phyloP scores from a whole-genome alignment of 305 asterid species.

The Fraxinus latifolia region DNA sequence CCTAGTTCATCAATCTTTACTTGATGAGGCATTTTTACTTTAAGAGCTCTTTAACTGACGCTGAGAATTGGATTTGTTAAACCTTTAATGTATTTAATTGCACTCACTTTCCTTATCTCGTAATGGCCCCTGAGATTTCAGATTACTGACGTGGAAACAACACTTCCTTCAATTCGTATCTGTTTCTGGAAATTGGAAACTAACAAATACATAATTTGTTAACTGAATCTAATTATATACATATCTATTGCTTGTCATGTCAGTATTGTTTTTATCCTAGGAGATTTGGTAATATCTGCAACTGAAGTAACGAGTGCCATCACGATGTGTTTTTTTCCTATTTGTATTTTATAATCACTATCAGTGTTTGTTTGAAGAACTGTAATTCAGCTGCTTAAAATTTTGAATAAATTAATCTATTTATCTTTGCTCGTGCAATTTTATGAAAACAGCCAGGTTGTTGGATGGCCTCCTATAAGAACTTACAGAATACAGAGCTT shows the following conservation, averaged over 20 bases:
- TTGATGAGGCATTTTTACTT: neutral
- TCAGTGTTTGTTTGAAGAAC: neutral
- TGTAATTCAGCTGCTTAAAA: neutral
- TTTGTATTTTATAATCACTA: neutral
- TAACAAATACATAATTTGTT: neutral
- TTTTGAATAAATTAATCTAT: neutral
- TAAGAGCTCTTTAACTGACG: neutral
- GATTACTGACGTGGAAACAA: neutral
- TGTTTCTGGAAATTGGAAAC: neutral
- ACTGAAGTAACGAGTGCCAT: neutral
- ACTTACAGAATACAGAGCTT: constrained; percentile 61
- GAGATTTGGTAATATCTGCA: neutral
- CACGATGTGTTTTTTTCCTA: neutral
- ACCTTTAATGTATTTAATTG: neutral
- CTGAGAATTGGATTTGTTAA: neutral
- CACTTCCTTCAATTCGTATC: neutral
- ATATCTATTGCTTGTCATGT: neutral
- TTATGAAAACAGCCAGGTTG: constrained; percentile 65
- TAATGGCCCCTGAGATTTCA: neutral
- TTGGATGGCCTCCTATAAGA: constrained; percentile 93
- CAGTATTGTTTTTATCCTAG: neutral
- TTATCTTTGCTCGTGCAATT: constrained; percentile 16
- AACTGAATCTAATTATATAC: neutral
- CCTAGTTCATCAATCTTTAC: neutral
- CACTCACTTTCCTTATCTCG: neutral